phyloP scores from a whole-genome alignment of 2,329 filamentous ascomycete genomes.

The Raffaelea deltoideospora region DNA sequence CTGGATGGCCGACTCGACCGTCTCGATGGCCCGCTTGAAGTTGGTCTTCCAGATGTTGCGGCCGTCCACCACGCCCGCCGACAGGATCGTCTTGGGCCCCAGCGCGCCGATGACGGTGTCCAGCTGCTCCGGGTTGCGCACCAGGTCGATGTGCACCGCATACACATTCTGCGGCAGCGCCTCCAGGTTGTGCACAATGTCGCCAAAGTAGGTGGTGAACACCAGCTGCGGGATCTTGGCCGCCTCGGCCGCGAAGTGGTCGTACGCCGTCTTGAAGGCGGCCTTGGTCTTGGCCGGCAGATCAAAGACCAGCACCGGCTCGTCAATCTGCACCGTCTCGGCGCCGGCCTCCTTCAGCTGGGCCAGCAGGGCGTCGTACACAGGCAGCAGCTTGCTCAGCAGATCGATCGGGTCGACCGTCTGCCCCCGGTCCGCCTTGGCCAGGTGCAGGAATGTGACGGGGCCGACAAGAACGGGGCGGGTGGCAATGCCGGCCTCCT shows the following conservation, averaged over 20 bases:
- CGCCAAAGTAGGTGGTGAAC: slow-evolving; percentile 96
- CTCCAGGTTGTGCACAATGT: slow-evolving; percentile 98
- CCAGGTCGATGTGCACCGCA: slow-evolving; percentile 86
- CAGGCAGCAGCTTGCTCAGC: slow-evolving; percentile 80
- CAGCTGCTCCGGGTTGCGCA: slow-evolving; percentile 96
- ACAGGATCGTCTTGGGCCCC: slow-evolving; percentile 78
- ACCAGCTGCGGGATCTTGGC: slow-evolving; percentile 74
- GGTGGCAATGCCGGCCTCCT: slow-evolving; percentile 86
- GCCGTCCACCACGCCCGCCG: slow-evolving; percentile 91
- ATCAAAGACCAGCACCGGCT: slow-evolving; percentile 93
- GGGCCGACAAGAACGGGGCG: slow-evolving; percentile 91
- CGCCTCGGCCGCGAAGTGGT: slow-evolving; percentile 67
- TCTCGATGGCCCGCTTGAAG: slow-evolving; percentile 88
- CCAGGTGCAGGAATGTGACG: slow-evolving; percentile 93
- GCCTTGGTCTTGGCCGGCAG: slow-evolving; percentile 79
- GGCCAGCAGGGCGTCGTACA: slow-evolving; percentile 84
- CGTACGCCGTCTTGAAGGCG: slow-evolving; percentile 95
- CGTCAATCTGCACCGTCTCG: slow-evolving; percentile 94
- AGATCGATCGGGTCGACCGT: slow-evolving; percentile 85
- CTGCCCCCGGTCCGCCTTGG: slow-evolving; percentile 95
- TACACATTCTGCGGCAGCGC: slow-evolving; percentile 66
- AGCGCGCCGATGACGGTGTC: slow-evolving; percentile 70
- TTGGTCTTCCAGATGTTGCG: slow-evolving; percentile 99
- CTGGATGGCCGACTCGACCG: slow-evolving; percentile 77
- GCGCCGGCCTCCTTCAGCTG: slow-evolving; percentile 94